Percentiles rank a stretch among this genome's conserved stretches.
Evolutionary conservation across 2,329 filamentous ascomycete genomes (phyloP).

Genomic region (Botryotinia convoluta): DNA sequence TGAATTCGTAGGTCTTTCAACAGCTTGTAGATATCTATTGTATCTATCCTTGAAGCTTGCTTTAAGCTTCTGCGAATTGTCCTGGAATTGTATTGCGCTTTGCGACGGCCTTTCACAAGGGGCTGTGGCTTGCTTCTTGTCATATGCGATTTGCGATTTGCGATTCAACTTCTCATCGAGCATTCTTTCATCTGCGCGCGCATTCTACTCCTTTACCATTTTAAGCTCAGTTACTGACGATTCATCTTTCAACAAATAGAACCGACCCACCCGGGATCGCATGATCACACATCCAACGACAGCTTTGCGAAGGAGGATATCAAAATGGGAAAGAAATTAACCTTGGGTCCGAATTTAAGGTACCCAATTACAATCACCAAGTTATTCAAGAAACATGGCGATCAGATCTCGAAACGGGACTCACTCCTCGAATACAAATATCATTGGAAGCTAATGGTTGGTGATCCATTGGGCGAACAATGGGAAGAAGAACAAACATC

Average conservation of each 20-base stretch:
- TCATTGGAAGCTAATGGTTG: constrained; percentile 72
- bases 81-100: background rate
- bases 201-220: background rate
- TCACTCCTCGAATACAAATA: constrained; percentile 85
- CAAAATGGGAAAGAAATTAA: constrained; percentile 49
- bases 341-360: constrained; percentile 63
- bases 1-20: constrained; percentile 38
- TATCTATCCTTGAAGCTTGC: constrained; percentile 29
- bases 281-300: constrained; percentile 35
- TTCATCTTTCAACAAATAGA: constrained; percentile 20
- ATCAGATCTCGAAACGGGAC: constrained; percentile 72
- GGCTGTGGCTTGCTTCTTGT: constrained; percentile 1
- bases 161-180: background rate
- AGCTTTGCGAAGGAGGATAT: constrained; percentile 33
- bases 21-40: constrained; percentile 34
- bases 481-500: constrained; percentile 68
- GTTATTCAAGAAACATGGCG: constrained; percentile 72
- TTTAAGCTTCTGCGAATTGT: constrained; percentile 18
- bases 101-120: background rate
- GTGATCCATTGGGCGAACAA: constrained; percentile 62
- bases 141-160: background rate
- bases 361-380: constrained; percentile 93
- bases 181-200: background rate
- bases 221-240: constrained; percentile 25
- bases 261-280: constrained; percentile 25